Base-by-base conservation (phyloP, 352 stramenopile species). In the Phytopythium kandeliae region DNA sequence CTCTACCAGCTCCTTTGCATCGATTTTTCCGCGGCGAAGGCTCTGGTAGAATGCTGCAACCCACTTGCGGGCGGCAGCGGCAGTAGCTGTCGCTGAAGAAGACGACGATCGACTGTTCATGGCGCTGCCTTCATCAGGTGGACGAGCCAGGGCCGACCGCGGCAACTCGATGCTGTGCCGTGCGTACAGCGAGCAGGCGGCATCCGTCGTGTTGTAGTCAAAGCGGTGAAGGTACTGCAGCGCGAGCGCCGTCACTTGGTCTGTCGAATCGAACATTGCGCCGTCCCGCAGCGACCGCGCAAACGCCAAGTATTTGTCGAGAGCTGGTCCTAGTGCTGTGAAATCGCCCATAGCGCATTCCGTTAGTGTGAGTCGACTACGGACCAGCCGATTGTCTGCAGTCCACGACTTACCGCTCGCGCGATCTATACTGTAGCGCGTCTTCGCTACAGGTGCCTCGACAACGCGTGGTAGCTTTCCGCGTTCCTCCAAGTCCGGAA, bases 271-370 rank as follows among this genome's bases (percentile, higher is more conserved):
- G 58, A 91, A 89, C 44, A 79, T 91, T 21, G 77, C 72, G 28
- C 81, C 82, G 53, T 89, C 78, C n/a, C 80, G 63, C 36, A 95
- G 52, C 21, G 80, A 79, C 17, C 71, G 57, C 48, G 80, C 85
- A 43, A 95, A 63, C 62, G 83, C 79, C 45, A 95, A 46, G 55
- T 93, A 95, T 46, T 86, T 86, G 38, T 89, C 77, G 30, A 95
- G 56, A 38, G 91, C 78, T 7, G 40, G 46, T 1, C 78, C 80
- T 16, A 91, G 54, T 12, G 61, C 76, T 88, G 44, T 30, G 24
- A 16, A 54, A 16, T 42, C n/a, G 22, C 45, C 10, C 33, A 65
- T 12, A 37, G 37, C 55, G 60, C 38, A 44, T 12, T 48, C 33
- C 55, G 15, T 31, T 44, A 52, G n/a, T 16, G 13, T 45, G 12